Conservation (phyloP, 2,329 filamentous ascomycete genomes). For the Botryotinia calthae region DNA sequence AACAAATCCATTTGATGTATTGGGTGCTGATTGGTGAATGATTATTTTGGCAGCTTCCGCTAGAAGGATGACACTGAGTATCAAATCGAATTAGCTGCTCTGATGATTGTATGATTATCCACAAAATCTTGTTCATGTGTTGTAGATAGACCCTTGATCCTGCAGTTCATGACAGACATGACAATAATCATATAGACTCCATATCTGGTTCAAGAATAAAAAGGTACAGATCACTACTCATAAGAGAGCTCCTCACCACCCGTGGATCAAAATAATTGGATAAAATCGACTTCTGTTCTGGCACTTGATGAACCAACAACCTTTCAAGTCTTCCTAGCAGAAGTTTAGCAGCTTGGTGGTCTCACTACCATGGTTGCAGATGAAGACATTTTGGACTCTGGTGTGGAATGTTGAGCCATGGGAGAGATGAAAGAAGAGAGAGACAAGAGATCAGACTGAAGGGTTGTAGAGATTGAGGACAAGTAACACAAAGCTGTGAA, state of each 20-base stretch:
- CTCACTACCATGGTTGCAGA: neutral
- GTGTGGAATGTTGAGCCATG: neutral
- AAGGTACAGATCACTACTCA: too few species aligned
- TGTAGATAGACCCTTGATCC: neutral
- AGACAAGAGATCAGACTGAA: neutral
- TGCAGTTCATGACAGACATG: neutral
- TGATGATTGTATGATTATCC: neutral
- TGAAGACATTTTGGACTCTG: neutral
- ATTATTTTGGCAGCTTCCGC: neutral
- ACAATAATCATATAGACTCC: too few species aligned
- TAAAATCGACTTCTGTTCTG: neutral
- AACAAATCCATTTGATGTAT: constrained; percentile 17
- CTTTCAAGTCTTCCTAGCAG: neutral
- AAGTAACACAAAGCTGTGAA: neutral
- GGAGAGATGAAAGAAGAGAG: neutral
- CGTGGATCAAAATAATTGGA: neutral
- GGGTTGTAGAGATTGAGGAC: neutral
- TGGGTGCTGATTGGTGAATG: constrained; percentile 4
- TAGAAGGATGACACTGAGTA: neutral
- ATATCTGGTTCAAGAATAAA: neutral
- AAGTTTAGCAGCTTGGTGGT: neutral
- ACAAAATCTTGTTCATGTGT: neutral
- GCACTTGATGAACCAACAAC: neutral
- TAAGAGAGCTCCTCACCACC: neutral
- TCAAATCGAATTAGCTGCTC: neutral